Percentiles rank a stretch among this genome's conserved stretches.
phyloP scores from a whole-genome alignment of 2,329 filamentous ascomycete species.

The Trematosphaeria pertusa region DNA sequence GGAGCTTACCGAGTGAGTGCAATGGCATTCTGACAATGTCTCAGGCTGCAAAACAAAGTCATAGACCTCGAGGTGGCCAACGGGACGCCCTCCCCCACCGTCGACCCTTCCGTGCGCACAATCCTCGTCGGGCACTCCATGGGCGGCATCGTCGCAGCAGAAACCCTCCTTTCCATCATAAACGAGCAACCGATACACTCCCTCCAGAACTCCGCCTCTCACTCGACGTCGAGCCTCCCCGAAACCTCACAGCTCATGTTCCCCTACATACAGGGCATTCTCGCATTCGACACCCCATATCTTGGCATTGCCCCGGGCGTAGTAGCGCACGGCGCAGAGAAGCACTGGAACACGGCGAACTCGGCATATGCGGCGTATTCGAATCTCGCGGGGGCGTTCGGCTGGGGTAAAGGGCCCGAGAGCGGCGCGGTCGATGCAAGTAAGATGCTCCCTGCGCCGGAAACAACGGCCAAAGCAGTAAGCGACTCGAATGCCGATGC shows the following conservation, averaged over 20 bases:
- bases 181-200: slow-evolving; percentile 56
- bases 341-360: slow-evolving; percentile 78
- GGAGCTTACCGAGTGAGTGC: too few species aligned
- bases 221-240: slow-evolving; percentile 40
- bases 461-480: slow-evolving; percentile 44
- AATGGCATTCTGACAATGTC: too few species aligned
- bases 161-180: slow-evolving; percentile 78
- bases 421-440: slow-evolving; percentile 39
- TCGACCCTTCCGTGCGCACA: slow-evolving; percentile 83
- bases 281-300: slow-evolving; percentile 95
- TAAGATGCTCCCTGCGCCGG: slow-evolving; percentile 45
- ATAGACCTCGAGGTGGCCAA: slow-evolving; percentile 92
- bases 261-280: slow-evolving; percentile 86
- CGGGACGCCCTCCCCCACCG: slow-evolving; percentile 79
- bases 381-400: slow-evolving; percentile 66
- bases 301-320: slow-evolving; percentile 81
- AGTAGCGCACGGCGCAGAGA: slow-evolving; percentile 86
- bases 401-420: slow-evolving; percentile 60
- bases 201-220: slow-evolving; percentile 42
- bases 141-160: slow-evolving; percentile 90
- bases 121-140: slow-evolving; percentile 87
- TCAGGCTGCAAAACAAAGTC: slow-evolving; percentile 84
- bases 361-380: slow-evolving; percentile 72
- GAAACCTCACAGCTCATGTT: slow-evolving; percentile 78
- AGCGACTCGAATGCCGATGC: slow-evolving; percentile 53